phyloP scores from a whole-genome alignment of 495 filamentous ascomycete genomes.

The Podospora appendiculata region DNA sequence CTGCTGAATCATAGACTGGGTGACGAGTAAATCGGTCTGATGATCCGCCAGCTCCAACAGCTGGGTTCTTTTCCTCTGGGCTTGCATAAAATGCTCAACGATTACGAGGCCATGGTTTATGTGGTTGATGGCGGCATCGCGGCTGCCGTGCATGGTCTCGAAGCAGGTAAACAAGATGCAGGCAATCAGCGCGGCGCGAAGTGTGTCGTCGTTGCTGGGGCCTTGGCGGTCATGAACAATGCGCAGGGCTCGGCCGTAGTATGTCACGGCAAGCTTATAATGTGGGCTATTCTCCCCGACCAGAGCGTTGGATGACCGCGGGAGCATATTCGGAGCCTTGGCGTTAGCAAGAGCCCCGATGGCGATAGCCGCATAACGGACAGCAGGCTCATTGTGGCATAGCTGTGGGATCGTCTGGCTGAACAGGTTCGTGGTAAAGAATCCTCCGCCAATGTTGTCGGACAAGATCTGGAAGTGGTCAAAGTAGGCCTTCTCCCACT shows the following conservation, averaged over 20 bases:
- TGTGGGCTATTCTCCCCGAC: neutral
- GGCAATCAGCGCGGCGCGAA: conserved; percentile 15
- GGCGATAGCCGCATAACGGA: conserved; percentile 20
- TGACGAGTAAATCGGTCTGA: too few relatives aligned
- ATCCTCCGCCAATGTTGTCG: conserved; percentile 11
- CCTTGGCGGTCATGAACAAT: conserved; percentile 9
- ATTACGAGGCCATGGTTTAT: conserved; percentile 20
- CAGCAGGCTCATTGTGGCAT: conserved; percentile 6
- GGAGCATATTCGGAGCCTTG: neutral
- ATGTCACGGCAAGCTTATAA: conserved; percentile 18
- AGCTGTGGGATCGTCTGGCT: conserved; percentile 14
- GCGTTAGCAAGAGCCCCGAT: conserved; percentile 16
- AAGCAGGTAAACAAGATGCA: conserved; percentile 22
- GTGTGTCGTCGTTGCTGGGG: conserved; percentile 2
- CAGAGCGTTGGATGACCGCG: neutral
- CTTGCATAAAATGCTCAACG: conserved; percentile 12
- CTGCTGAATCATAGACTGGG: too few relatives aligned
- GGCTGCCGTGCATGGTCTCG: conserved; percentile 18
- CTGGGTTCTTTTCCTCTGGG: neutral
- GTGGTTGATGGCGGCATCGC: conserved; percentile 14
- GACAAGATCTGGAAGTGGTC: conserved; percentile 11
- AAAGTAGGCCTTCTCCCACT: conserved; percentile 16
- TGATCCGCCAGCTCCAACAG: neutral
- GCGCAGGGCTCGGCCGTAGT: conserved; percentile 18
- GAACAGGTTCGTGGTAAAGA: conserved; percentile 15